A percentile compares a stretch with the other conserved stretches of the same genome.
These are phyloP conservation scores for Pholiota microspora DNA, from an alignment of 768 basidiomycete genomes.

Conservation along the genomic window DNA sequence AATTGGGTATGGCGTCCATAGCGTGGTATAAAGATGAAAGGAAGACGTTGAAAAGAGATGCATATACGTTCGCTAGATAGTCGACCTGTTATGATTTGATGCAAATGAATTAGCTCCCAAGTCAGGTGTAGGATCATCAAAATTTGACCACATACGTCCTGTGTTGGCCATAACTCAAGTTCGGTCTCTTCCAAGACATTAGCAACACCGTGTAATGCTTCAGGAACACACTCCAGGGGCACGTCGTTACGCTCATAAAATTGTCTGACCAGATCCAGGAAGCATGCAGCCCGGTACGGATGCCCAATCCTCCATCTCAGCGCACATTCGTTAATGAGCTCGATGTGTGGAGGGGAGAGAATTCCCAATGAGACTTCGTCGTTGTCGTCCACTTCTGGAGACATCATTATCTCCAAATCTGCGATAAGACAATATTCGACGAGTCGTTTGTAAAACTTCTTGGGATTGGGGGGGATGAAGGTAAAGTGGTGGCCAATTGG, in stretches of 20 bases:
- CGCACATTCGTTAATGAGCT: slow-evolving; percentile 85
- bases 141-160: slow-evolving; percentile 63
- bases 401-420: slow-evolving; percentile 88
- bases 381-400: slow-evolving; percentile 88
- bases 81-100: slow-evolving; percentile 66
- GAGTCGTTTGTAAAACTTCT: slow-evolving; percentile 80
- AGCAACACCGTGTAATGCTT: slow-evolving; percentile 73
- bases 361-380: slow-evolving; percentile 96
- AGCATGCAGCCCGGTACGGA: slow-evolving; percentile 73
- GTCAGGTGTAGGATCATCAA: background rate
- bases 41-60: slow-evolving; percentile 81
- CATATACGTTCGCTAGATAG: slow-evolving; percentile 65
- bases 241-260: slow-evolving; percentile 89
- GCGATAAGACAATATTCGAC: slow-evolving; percentile 78
- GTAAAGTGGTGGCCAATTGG: slow-evolving; percentile 78
- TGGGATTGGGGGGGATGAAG: slow-evolving; percentile 87
- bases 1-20: slow-evolving; percentile 71
- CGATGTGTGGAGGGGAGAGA: slow-evolving; percentile 73
- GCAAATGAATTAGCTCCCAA: slow-evolving; percentile 6
- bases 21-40: slow-evolving; percentile 81
- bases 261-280: slow-evolving; percentile 81
- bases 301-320: slow-evolving; percentile 87
- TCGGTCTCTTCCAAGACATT: slow-evolving; percentile 72
- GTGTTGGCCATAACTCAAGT: slow-evolving; percentile 71
- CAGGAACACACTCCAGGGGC: slow-evolving; percentile 92